phyloP scores from a whole-genome alignment of 1,284 basidiomycete genomes.

The Cryptococcus sp. region DNA sequence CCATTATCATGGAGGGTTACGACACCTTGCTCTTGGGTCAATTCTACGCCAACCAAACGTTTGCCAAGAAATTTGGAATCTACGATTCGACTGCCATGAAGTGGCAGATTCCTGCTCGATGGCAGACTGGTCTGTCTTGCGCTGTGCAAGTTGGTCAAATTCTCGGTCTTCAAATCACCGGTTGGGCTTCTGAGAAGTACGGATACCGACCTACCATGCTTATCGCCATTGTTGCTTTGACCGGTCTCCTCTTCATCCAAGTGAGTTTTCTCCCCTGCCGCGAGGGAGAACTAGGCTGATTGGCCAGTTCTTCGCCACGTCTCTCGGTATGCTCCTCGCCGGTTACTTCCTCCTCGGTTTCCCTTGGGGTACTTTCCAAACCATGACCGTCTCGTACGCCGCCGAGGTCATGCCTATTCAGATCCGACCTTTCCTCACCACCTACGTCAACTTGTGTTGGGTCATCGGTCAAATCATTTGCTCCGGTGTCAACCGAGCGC shows the following conservation, averaged over 20 bases:
- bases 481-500: constrained; percentile 39
- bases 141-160: constrained; percentile 28
- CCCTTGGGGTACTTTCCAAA: constrained; percentile 23
- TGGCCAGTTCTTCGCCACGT: constrained; percentile 37
- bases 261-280: too few relatives aligned
- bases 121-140: constrained; percentile 44
- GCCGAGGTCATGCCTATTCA: constrained; percentile 47
- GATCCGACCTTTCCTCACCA: constrained; percentile 44
- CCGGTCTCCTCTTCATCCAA: constrained; percentile 43
- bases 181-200: constrained; percentile 39
- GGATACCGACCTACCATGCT: constrained; percentile 45
- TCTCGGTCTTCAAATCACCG: constrained; percentile 41
- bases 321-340: constrained; percentile 36
- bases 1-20: constrained; percentile 48
- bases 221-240: constrained; percentile 24
- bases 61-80: constrained; percentile 35
- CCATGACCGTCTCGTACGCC: constrained; percentile 45
- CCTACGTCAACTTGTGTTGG: constrained; percentile 47
- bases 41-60: constrained; percentile 43
- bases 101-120: constrained; percentile 37
- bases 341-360: constrained; percentile 40
- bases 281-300: too few relatives aligned
- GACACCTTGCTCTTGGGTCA: constrained; percentile 36
- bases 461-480: constrained; percentile 40
- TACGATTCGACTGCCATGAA: constrained; percentile 6